Evolutionary conservation across 768 basidiomycete genomes (phyloP), one percentile per base, ranked within the genome.

Genomic region (Phanerodontia chrysosporium): DNA sequence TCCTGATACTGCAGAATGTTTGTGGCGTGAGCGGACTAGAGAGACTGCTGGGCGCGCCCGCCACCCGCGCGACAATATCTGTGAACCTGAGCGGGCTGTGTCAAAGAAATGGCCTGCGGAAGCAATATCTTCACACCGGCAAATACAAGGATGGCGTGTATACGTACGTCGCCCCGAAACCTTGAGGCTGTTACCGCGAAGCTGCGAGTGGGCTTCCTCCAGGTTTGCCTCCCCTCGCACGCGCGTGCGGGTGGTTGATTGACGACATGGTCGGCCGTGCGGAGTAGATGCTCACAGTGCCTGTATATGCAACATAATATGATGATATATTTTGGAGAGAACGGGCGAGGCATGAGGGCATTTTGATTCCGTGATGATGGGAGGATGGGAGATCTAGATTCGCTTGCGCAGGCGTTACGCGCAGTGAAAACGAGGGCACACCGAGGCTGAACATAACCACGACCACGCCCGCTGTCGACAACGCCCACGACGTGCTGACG

Each of bases 351-450:
- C 55, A 56, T 49, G 56, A 57, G 56, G 48, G 27, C 45, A 49
- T 57, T 57, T 57, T 57, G 56, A 57, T 57, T 57, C 56, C 56
- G 51, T 49, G 49, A 29, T 58, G 49, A 52, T 52, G 42, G 57
- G 58, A 58, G 28, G 48, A 51, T 51, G 57, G 48, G 25, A 46
- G 55, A 58, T 58, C 57, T 49, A 58, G 57, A 58, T 51, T 49
- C 22, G 30, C 49, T 39, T 42, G 24, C n/a, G n/a, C 35, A 25
- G 52, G 52, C 57, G 55, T 45, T 45, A 57, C 55, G 55, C 55
- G 55, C 55, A 49, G 45, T 36, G 46, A 58, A 58, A 58, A 58
- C 36, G 32, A 30, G 55, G 55, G 57, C 25, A 42, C 29, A 30
- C 57, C 57, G 57, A 56, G 45, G 44, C 44, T 45, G 45, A 22